Base-by-base conservation (phyloP, 768 basidiomycete genomes). In the Trametes meyenii region DNA sequence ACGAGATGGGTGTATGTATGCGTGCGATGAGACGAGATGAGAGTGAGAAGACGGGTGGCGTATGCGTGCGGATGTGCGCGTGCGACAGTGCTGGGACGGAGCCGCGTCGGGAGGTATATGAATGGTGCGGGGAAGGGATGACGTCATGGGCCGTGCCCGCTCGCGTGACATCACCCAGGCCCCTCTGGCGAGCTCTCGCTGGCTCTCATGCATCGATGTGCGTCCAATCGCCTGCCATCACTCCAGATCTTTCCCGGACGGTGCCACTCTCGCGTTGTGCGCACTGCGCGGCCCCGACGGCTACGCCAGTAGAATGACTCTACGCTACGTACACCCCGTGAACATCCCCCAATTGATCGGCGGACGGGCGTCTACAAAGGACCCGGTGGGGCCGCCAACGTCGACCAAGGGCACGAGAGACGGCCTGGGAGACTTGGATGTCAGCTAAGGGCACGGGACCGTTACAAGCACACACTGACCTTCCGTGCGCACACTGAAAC, bases 401-500 rank as follows among this genome's bases (percentile, higher is more conserved):
- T 61, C 53, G 5, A 66, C 57, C 24, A 69, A 39, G 33, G 67
- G 67, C 21, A 69, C 67, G 17, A 69, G 55, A 13, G 67, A 69
- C 35, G 65, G 67, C 38, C 67, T 69, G 24, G 12, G 49, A 43
- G 36, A 46, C 35, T 14, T 0, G 12, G 48, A 21, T 12, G 43
- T 60, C 21, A 52, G 52, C 17, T 40, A 46, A 23, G 16, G n/a
- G 11, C 7, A 45, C 19, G 21, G 29, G 5, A n/a, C 8, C 6
- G 33, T 14, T 13, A 21, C 5, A 13, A 1, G 3, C 19, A 8
- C 2, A 5, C 51, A 58, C 74, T 24, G 40, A 89, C 92, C 92
- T 82, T 71, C 96, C 97, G 74, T 99, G 97, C 35, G 97, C 97
- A 75, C 97, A 99, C 71, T 93, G 92, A 74, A 97, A 98, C 1